phyloP scores from a whole-genome alignment of 345 rosid genomes.

The Cardamine occulta region DNA sequence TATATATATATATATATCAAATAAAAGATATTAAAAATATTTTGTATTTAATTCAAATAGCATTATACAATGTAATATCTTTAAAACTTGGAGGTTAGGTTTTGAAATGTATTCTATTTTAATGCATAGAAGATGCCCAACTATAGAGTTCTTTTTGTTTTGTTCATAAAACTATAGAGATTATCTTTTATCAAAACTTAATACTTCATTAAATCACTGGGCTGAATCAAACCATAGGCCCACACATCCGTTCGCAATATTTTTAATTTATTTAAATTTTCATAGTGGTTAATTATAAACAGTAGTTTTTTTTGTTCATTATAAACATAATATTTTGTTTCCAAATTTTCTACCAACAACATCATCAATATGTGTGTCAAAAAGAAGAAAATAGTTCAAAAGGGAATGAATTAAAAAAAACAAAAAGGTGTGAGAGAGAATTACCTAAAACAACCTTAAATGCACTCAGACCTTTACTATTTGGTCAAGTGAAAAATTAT shows the following conservation, averaged over 20 bases:
- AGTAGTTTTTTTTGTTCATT: neutral
- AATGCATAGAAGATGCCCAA: neutral
- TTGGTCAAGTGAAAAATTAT: no score
- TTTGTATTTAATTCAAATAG: neutral
- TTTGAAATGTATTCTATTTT: neutral
- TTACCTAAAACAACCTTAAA: constrained; percentile 11
- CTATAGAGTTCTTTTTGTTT: neutral
- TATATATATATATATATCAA: no score
- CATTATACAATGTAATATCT: no score
- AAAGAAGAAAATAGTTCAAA: neutral
- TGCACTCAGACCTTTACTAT: neutral
- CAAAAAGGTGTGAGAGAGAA: neutral
- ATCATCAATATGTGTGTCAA: neutral
- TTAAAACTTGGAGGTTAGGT: neutral
- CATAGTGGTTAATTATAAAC: neutral
- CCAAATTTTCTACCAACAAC: neutral
- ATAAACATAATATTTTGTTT: neutral
- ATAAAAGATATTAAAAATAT: no score
- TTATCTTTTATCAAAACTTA: neutral
- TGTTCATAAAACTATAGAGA: no score
- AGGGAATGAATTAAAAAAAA: neutral
- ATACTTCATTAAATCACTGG: neutral
- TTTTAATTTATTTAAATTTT: neutral
- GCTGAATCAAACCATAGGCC: neutral
- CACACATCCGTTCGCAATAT: neutral